Evolutionary conservation across 2,329 filamentous ascomycete genomes (phyloP), one percentile per base, ranked within the genome.

Genomic region (Neonectria hederae): DNA sequence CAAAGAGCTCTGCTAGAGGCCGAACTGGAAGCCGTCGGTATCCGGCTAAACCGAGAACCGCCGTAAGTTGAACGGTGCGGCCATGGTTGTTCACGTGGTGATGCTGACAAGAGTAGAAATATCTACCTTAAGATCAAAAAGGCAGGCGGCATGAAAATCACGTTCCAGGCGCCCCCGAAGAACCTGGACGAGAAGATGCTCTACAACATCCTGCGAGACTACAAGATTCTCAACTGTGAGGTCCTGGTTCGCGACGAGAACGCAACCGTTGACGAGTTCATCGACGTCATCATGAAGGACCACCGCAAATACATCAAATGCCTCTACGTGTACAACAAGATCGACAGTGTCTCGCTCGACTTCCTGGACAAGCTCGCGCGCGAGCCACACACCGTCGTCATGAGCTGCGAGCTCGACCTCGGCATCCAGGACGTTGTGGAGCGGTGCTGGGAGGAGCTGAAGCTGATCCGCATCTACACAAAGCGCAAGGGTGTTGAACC

Each of bases 281-380:
- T 99, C 82, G 96, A 99, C 79, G 94, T 97, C 66, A 97, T 99
- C 81, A 98, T 98, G 95, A 97, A 96, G 80, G 93, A 97, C 77
- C 96, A 99, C 83, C 86, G 96, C 76, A 99, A 97, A 80, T 99
- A 99, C 84, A 97, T 99, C 83, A 89, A 85, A 78, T 90, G 93
- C 76, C 86, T 99, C 32, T 99, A 99, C 81, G 95, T 98, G 32
- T 99, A 99, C 89, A 99, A 99, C 90, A 99, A 99, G 83, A 97
- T 99, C 82, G 96, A 99, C 82, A 91, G 89, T 78, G 92, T 99
- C 65, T 95, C 92, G 45, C 87, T 99, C 69, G 94, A 97, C 77
- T 97, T 97, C 80, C 87, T 99, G 52, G 92, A 99, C 83, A 89
- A 91, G 77, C 85, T 99, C 22, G 96, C 97, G 5, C 90, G 94